Conservation (phyloP, 257 asterid genomes). For the Marsdenia floribunda region DNA sequence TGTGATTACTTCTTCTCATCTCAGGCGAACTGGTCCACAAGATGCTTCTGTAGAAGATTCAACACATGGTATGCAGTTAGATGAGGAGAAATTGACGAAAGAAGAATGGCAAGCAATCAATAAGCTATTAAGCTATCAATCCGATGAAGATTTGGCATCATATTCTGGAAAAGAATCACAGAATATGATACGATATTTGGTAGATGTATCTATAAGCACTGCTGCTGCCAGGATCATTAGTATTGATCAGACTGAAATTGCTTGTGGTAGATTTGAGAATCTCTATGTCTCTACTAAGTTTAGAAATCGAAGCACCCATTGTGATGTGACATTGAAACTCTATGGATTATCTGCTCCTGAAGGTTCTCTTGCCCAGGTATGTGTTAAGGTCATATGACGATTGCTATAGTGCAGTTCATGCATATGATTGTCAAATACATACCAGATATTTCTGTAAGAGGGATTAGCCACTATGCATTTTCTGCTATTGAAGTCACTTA, state of each 20-base stretch:
- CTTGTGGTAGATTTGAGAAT: constrained; percentile 95
- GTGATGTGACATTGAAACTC: constrained; percentile 78
- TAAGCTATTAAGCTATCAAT: constrained; percentile 84
- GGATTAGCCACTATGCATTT: constrained; percentile 1
- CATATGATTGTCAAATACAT: constrained; percentile 3
- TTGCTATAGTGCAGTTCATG: neutral
- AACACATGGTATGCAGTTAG: constrained; percentile 51
- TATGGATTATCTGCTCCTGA: constrained; percentile 95
- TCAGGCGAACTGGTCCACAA: constrained; percentile 65
- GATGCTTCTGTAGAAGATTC: constrained; percentile 50
- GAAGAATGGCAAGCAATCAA: constrained; percentile 99
- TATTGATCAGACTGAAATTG: constrained; percentile 64
- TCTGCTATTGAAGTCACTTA: constrained; percentile 27
- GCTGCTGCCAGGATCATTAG: constrained; percentile 88
- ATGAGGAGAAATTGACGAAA: constrained; percentile 77
- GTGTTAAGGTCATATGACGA: constrained; percentile 22
- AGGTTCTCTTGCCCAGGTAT: constrained; percentile 97
- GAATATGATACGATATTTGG: constrained; percentile 72
- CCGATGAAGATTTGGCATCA: constrained; percentile 70
- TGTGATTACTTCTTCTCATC: constrained; percentile 20
- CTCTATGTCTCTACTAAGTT: constrained; percentile 76
- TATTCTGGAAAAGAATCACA: constrained; percentile 65
- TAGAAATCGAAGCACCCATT: constrained; percentile 70
- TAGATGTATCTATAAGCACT: constrained; percentile 70
- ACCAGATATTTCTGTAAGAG: neutral